Conservation (phyloP, 768 basidiomycete genomes). For the Pisolithus orientalis region DNA sequence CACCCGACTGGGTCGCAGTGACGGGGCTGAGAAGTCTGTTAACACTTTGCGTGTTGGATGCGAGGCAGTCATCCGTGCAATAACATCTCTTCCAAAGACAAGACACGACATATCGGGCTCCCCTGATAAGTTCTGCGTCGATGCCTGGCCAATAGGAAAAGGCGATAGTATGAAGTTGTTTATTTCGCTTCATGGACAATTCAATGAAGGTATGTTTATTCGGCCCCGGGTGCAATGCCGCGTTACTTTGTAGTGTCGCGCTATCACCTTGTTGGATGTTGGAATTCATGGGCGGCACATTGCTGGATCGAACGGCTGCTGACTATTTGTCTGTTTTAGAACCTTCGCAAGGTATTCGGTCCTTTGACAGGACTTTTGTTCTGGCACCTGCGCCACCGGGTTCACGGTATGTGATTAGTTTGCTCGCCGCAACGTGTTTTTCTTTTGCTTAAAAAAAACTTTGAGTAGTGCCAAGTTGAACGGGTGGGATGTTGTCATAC, state of each 20-base stretch:
- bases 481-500: conserved; percentile 86
- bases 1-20: conserved; percentile 53
- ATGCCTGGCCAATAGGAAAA: conserved; percentile 72
- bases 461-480: conserved; percentile 58
- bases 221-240: conserved; percentile 5
- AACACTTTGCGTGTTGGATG: conserved; percentile 68
- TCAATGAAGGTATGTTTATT: conserved; percentile 69
- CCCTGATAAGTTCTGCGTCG: conserved; percentile 79
- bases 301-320: conserved; percentile 15
- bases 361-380: conserved; percentile 91
- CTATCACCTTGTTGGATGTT: conserved; percentile 6
- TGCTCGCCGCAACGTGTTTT: conserved; percentile 4
- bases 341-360: conserved; percentile 73
- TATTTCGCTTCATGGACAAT: conserved; percentile 83
- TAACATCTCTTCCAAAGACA: conserved; percentile 66
- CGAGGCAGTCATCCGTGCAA: conserved; percentile 53
- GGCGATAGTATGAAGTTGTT: conserved; percentile 53
- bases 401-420: conserved; percentile 59
- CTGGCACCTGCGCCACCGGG: conserved; percentile 74
- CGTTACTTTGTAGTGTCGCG: conserved; percentile 5
- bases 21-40: conserved; percentile 55
- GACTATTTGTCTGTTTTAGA: conserved; percentile 33
- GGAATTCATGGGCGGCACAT: conserved; percentile 1
- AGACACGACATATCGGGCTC: conserved; percentile 77
- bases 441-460: conserved; percentile 1